These are phyloP conservation scores for Rubus idaeus DNA, from an alignment of 306 rosid species.

Conservation along the genomic window DNA sequence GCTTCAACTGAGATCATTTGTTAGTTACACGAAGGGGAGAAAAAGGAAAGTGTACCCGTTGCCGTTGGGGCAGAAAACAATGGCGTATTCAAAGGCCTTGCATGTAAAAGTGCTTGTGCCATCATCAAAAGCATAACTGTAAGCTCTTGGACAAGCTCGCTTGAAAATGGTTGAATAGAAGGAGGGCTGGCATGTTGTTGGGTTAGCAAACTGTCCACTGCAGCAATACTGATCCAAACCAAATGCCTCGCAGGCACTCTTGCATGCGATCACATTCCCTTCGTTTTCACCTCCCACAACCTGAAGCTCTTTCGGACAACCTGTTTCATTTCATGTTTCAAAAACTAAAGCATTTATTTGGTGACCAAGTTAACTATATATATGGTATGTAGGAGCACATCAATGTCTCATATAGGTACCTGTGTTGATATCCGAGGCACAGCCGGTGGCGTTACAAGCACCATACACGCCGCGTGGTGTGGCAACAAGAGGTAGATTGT, in stretches of 20 bases:
- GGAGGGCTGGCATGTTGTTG: slow-evolving; percentile 74
- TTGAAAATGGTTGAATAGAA: slow-evolving; percentile 77
- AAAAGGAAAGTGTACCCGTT: slow-evolving; percentile 33
- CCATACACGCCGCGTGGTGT: slow-evolving; percentile 56
- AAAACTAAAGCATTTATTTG: neutral
- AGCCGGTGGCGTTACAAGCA: slow-evolving; percentile 78
- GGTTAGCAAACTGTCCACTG: slow-evolving; percentile 81
- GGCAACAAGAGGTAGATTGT: slow-evolving; percentile 74
- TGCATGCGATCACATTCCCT: slow-evolving; percentile 68
- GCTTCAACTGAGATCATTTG: neutral
- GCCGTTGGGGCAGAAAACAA: slow-evolving; percentile 66
- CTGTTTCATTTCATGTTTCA: slow-evolving; percentile 37
- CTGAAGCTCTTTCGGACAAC: slow-evolving; percentile 96
- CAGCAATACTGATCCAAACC: slow-evolving; percentile 80
- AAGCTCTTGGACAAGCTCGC: slow-evolving; percentile 87
- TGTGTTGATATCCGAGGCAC: slow-evolving; percentile 61
- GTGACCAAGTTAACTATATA: neutral
- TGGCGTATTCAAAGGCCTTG: slow-evolving; percentile 73
- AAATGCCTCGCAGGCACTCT: slow-evolving; percentile 89
- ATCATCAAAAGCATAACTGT: slow-evolving; percentile 91
- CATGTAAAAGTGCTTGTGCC: slow-evolving; percentile 88
- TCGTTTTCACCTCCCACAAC: slow-evolving; percentile 57
- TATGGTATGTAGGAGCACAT: neutral
- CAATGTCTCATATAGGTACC: slow-evolving; percentile 36
- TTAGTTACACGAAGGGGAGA: neutral